Evolutionary conservation across 306 rosid genomes (phyloP).

Genomic region (Prinsepia uniflora): DNA sequence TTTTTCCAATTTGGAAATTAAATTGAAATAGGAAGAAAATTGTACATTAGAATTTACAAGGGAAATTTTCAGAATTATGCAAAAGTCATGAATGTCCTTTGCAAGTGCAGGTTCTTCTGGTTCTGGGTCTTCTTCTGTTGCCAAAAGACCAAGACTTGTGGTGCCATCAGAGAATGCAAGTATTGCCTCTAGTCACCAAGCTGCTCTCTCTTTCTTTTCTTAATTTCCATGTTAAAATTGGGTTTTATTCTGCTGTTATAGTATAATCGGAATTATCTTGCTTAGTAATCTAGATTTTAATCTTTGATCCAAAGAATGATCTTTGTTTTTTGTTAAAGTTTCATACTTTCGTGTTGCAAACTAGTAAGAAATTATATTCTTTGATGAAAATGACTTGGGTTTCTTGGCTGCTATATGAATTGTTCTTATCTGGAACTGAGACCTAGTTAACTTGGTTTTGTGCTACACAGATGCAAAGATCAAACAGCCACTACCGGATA

Average conservation of each 20-base stretch:
- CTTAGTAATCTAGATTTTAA: not conserved
- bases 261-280: not conserved
- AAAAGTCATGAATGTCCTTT: not conserved
- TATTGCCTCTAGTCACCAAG: conserved; percentile 34
- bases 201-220: not conserved
- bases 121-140: conserved; percentile 46
- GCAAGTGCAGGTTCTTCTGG: conserved; percentile 26
- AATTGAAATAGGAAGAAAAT: not conserved
- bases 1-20: not conserved
- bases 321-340: not conserved
- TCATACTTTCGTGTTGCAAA: not conserved
- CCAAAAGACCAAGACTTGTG: conserved; percentile 50
- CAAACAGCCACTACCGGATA: conserved; percentile 55
- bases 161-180: conserved; percentile 40
- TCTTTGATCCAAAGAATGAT: not conserved
- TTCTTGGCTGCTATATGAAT: not conserved
- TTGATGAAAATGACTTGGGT: not conserved
- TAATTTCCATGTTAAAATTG: not conserved
- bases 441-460: conserved; percentile 3
- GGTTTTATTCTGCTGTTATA: not conserved
- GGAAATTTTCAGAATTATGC: not conserved
- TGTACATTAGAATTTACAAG: not conserved
- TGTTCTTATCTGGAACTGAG: not conserved
- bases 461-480: conserved; percentile 51
- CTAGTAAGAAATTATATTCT: not conserved